A percentile compares a stretch with the other conserved stretches of the same genome.
These are phyloP conservation scores for Psidium guajava DNA, from an alignment of 345 rosid genomes.

Conservation along the genomic window DNA sequence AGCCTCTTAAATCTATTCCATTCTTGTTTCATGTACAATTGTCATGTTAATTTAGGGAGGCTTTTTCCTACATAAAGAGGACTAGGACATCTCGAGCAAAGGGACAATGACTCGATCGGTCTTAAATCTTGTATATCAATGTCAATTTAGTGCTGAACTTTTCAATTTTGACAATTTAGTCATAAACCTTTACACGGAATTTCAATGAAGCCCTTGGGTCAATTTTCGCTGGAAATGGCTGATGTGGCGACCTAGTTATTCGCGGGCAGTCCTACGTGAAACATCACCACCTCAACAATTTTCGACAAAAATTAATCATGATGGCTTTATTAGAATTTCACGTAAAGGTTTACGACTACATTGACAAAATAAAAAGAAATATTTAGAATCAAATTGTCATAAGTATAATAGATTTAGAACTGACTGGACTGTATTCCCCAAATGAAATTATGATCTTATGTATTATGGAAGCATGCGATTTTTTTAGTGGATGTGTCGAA, in stretches of 20 bases:
- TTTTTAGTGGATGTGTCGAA: background rate
- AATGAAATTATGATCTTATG: background rate
- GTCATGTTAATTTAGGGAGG: background rate
- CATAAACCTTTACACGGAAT: too few species aligned
- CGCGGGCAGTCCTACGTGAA: background rate
- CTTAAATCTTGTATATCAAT: background rate
- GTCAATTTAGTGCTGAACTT: too few species aligned
- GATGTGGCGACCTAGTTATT: background rate
- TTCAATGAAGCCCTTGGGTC: background rate
- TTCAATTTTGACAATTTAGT: too few species aligned
- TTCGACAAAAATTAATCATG: background rate
- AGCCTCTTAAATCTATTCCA: background rate
- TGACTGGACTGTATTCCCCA: accelerated
- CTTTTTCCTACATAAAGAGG: background rate
- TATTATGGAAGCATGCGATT: background rate
- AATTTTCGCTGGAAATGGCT: background rate
- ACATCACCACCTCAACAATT: accelerated
- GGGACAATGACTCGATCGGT: background rate
- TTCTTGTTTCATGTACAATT: background rate
- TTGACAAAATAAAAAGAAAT: background rate
- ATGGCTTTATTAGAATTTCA: background rate
- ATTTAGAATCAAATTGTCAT: background rate
- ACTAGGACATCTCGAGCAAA: background rate
- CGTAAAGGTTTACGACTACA: background rate
- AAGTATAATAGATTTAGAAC: background rate